Conservation (phyloP, 1,284 basidiomycete genomes). For the Pseudozyma flocculosa region DNA sequence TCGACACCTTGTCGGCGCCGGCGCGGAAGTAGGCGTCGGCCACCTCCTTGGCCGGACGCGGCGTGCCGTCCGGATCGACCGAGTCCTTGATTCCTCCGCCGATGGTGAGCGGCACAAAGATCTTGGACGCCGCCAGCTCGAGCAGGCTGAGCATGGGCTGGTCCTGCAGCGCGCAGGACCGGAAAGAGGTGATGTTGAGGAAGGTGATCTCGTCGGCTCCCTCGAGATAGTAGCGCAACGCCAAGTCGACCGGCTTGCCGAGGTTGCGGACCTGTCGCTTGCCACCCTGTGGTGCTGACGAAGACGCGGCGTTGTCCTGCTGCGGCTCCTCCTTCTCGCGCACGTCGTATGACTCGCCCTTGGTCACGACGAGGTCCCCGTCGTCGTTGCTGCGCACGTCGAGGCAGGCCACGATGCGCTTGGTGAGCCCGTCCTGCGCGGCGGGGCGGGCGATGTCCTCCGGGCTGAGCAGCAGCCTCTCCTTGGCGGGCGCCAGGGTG, state of each 20-base stretch:
- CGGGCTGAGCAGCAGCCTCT: constrained; percentile 38
- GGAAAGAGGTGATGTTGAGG: constrained; percentile 99
- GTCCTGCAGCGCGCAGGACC: constrained; percentile 87
- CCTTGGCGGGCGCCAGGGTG: constrained; percentile 17
- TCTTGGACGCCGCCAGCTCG: constrained; percentile 79
- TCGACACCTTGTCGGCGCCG: constrained; percentile 94
- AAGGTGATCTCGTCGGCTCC: constrained; percentile 97
- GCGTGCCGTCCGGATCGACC: constrained; percentile 90
- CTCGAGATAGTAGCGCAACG: constrained; percentile 78
- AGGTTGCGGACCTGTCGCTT: constrained; percentile 84
- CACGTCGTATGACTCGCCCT: constrained; percentile 98
- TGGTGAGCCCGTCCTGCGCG: constrained; percentile 64
- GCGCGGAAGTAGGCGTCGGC: constrained; percentile 94
- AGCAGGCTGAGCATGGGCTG: constrained; percentile 98
- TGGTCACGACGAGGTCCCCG: constrained; percentile 97
- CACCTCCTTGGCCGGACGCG: constrained; percentile 83
- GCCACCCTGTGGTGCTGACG: constrained; percentile 8
- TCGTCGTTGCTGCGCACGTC: constrained; percentile 95
- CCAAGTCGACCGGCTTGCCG: constrained; percentile 92
- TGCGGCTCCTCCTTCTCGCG: constrained; percentile 65
- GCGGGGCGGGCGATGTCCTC: constrained; percentile 57
- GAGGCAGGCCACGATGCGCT: constrained; percentile 94
- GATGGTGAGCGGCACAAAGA: constrained; percentile 98
- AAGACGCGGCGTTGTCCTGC: constrained; percentile 48
- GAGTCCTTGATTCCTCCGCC: constrained; percentile 98